Base-by-base conservation (phyloP, 2,329 filamentous ascomycete genomes). In the Aspergillus pseudoterreus region DNA sequence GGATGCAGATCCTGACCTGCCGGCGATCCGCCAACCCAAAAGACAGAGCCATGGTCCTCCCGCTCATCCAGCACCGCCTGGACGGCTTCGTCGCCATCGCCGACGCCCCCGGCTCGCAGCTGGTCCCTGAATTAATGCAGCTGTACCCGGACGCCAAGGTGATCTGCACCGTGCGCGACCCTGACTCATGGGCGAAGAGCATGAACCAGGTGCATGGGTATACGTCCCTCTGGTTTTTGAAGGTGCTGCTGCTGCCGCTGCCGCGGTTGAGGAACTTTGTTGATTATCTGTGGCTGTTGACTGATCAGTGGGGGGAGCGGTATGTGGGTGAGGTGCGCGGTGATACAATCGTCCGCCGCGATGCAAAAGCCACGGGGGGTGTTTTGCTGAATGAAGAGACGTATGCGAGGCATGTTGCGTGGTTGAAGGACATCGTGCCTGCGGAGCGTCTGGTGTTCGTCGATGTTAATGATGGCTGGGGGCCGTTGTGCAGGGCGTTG, bases 101-200 rank as follows among this genome's bases (percentile, higher is more conserved):
- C 33, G 78, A 81, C 57, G 57, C 69, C 14, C 77, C 78, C 0
- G 67, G 66, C 4, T 67, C 65, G 14, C 64, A 71, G 45, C 71
- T 79, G 22, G 63, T 77, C 15, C 66, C 71, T 12, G 76, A 80
- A 45, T 61, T 80, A 33, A 58, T 79, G 52, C 69, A 75, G 49
- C 55, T 79, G 8, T 80, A 79, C 52, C 78, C 78, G 0, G 69
- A 79, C 24, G 77, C 76, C 11, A 73, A 73, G 49, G 75, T 80
- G 4, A 71, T 81, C 15, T 69, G 71, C 52, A 74, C 71, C 6
- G 60, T 54, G 1, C 63, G 63, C 24, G 63, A 66, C 9, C 53
- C 59, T 0, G 17, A 48, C 0, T 27, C 53, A 0, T 66, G 63
- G 63, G 60, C 54, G 27, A 57, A 48, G n/a, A 63, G 60, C 21